Conservation (phyloP, 1,139 yeast genomes). For the Blastobotrys buckinghamii region DNA sequence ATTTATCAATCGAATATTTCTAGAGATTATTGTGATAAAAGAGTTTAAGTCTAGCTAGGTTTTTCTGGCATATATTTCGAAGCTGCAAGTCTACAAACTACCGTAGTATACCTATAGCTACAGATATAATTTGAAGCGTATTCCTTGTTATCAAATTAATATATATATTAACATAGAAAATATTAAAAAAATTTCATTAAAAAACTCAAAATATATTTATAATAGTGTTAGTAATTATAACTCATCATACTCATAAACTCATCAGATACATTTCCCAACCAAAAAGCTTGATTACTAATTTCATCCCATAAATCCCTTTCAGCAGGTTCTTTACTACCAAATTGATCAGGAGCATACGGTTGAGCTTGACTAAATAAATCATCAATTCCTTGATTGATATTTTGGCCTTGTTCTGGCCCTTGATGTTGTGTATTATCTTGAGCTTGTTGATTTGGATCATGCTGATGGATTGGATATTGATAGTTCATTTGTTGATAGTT, state of each 20-base stretch:
- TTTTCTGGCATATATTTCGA: no score
- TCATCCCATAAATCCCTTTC: slow-evolving; percentile 25
- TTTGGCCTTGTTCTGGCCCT: neutral
- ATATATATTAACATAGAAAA: no score
- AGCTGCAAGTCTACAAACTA: no score
- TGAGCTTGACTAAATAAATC: slow-evolving; percentile 8
- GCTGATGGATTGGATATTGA: neutral
- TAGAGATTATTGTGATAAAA: no score
- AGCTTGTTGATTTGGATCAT: neutral
- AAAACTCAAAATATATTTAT: neutral
- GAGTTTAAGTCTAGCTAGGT: no score
- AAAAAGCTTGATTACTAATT: slow-evolving; percentile 22
- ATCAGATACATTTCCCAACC: slow-evolving; percentile 23
- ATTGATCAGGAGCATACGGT: slow-evolving; percentile 8
- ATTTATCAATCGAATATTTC: no score
- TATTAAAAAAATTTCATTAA: slow-evolving; percentile 3
- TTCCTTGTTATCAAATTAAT: no score
- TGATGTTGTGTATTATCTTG: neutral
- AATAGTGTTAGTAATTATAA: slow-evolving; percentile 1
- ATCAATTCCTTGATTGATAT: no score
- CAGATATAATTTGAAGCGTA: no score
- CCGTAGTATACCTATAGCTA: no score
- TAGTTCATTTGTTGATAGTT: neutral
- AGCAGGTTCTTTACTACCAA: slow-evolving; percentile 14
- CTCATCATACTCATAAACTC: slow-evolving; percentile 19